Conservation (phyloP, 73 alveolate species). For the Durusdinium trenchii region DNA sequence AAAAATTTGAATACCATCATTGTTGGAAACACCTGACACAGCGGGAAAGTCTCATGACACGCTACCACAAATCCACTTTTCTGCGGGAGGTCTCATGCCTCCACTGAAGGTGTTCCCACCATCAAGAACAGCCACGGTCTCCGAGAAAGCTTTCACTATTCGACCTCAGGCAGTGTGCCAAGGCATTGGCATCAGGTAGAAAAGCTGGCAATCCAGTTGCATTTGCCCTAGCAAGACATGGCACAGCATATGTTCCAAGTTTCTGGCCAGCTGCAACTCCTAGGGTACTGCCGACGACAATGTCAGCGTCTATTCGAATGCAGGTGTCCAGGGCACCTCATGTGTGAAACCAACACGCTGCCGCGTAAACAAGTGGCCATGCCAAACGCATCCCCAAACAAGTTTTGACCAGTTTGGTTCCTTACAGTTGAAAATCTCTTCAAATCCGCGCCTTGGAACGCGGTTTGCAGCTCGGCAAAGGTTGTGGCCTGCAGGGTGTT, state of each 20-base stretch:
- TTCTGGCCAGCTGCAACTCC: neutral
- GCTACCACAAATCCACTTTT: neutral
- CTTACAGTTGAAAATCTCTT: neutral
- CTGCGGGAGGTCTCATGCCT: neutral
- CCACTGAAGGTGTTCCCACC: slow-evolving; percentile 11
- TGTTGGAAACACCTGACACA: neutral
- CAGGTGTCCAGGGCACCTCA: neutral
- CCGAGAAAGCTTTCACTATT: neutral
- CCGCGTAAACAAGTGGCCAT: no score
- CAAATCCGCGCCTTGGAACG: neutral
- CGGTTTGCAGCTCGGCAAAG: neutral
- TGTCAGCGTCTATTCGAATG: neutral
- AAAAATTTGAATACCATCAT: neutral
- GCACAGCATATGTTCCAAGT: neutral
- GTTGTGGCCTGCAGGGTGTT: neutral
- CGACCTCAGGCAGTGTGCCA: neutral
- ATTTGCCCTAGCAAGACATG: neutral
- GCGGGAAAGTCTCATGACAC: neutral
- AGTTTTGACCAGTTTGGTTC: no score
- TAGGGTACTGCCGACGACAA: neutral
- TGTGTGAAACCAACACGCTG: neutral
- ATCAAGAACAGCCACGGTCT: neutral
- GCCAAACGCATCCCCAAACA: neutral
- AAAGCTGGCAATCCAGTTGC: neutral
- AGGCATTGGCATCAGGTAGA: neutral